Base-by-base conservation (phyloP, 225 moss, liverwort and hornwort species). In the Pseudoscleropodium purum region DNA sequence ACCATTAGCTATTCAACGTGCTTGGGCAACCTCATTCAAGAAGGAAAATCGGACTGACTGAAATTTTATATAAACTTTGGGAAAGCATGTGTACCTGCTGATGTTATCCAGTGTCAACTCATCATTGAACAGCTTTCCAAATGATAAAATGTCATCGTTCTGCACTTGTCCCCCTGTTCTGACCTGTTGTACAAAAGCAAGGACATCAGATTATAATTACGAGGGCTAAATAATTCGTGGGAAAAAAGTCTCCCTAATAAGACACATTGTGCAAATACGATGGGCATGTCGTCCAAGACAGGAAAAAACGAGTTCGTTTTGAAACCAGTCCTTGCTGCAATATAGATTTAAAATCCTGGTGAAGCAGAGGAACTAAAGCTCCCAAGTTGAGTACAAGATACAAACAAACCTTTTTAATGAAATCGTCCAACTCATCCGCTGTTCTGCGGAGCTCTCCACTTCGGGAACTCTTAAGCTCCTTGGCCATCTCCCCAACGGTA, bases 401-500 rank as follows among this genome's bases (percentile, higher is more conserved):
- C 24, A 82, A 73, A 54, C 86, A 59, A 88, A 98, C 98, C 96
- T 97, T 99, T 86, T 92, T 95, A 85, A 99, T 97, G 43, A 99
- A 99, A 89, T 93, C 93, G 85, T 97, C 99, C 94, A 99, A 86
- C 85, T 99, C 95, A 91, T 95, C 92, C 63, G 92, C 99, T 91
- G 97, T 97, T 86, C 95, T 92, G 59, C 97, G 97, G 77, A 99
- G 96, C 84, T 99, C 99, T 76, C 97, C 97, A 85, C 97, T 97
- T 33, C 97, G 96, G 18, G 97, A 95, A 87, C 93, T 87, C 88
- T 97, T 97, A 18, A 99, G 95, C 89, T 99, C 99, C 90, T 95
- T 95, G 65, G 99, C 99, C 99, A 99, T 96, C 91, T 99, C 99
- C 64, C 96, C 97, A 30, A 99, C 99, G 79, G 99, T 99, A 86